Evolutionary conservation across 164 flowering plant species (phyloP).

Genomic region (Piper longum): DNA sequence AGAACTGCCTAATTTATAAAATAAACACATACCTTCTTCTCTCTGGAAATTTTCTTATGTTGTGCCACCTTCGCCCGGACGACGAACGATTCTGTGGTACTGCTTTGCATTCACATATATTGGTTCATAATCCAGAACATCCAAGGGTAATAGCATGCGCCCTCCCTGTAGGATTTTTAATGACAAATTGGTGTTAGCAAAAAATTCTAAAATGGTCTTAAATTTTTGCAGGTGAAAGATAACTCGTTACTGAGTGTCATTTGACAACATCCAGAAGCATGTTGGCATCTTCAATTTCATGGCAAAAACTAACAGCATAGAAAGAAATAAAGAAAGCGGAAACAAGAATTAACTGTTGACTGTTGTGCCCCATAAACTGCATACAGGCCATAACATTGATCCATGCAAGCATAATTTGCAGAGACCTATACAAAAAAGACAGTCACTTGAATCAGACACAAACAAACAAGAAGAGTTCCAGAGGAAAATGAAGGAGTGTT

Average conservation of each 20-base stretch:
- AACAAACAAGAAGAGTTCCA: background rate
- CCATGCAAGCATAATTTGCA: slow-evolving; percentile 41
- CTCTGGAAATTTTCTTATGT: slow-evolving; percentile 30
- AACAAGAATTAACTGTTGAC: slow-evolving; percentile 24
- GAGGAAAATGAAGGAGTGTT: slow-evolving; percentile 1
- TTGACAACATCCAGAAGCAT: background rate
- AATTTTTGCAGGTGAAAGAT: background rate
- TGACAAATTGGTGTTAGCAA: slow-evolving; percentile 1
- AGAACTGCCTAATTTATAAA: too few relatives aligned
- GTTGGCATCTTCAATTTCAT: too few relatives aligned
- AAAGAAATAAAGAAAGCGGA: background rate
- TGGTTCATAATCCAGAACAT: slow-evolving; percentile 49
- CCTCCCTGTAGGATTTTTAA: slow-evolving; percentile 22
- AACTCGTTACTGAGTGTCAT: too few relatives aligned
- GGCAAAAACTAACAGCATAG: background rate
- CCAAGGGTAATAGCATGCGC: slow-evolving; percentile 60
- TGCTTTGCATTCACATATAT: slow-evolving; percentile 86
- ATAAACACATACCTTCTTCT: slow-evolving; percentile 42
- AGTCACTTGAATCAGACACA: background rate
- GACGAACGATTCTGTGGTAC: slow-evolving; percentile 73
- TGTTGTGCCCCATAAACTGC: slow-evolving; percentile 48
- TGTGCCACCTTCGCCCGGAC: slow-evolving; percentile 71
- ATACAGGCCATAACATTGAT: slow-evolving; percentile 44
- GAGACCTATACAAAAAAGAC: slow-evolving; percentile 20
- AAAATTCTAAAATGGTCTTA: background rate